Base-by-base conservation (phyloP, 2,329 filamentous ascomycete species). In the Clonostachys solani region DNA sequence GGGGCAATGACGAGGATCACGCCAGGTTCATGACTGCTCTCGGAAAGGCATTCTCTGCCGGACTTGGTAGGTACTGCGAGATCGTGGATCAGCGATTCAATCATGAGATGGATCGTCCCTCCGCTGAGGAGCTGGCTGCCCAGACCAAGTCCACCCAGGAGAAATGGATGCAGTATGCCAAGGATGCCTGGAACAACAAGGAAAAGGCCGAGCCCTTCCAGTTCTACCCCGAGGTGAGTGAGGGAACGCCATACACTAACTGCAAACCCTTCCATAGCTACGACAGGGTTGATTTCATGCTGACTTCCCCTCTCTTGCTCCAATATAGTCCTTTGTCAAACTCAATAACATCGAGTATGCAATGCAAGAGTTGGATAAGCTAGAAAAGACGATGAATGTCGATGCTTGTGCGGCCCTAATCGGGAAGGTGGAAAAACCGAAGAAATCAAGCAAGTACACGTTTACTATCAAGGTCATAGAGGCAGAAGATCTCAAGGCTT, bases 381-480 rank as follows among this genome's bases (percentile, higher is more conserved):
- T 99, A 7, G 92, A 97, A 63, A 85, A 81, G 60, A 83, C 86
- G 49, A 89, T 97, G 74, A 92, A 96, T 57, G 91, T 95, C 12
- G 94, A 99, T 62, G 86, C 80, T 12, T 96, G 91, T 60, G 92
- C 92, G 4, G 84, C 87, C 45, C 82, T 95, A 15, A 81, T 99
- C 44, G 83, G 85, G 42, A 84, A 80, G 57, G 76, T 87, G 52
- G 82, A 89, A 23, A 72, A 76, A 51, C 62, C 69, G 47, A 83
- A 83, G 56, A 86, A 83, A 57, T 82, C 86, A 40, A 87, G 83
- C 52, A 96, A 95, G 62, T 97, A 95, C 63, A 92, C 96, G 47
- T 99, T 99, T 68, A 97, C 94, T 1, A 92, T 99, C 69, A 99
- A 99, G 71, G 92, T 99, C 49, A 92, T 99, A 23, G 94, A 99